These are phyloP conservation scores for Solanum pinnatisectum DNA, from an alignment of 257 asterid genomes.

Conservation along the genomic window DNA sequence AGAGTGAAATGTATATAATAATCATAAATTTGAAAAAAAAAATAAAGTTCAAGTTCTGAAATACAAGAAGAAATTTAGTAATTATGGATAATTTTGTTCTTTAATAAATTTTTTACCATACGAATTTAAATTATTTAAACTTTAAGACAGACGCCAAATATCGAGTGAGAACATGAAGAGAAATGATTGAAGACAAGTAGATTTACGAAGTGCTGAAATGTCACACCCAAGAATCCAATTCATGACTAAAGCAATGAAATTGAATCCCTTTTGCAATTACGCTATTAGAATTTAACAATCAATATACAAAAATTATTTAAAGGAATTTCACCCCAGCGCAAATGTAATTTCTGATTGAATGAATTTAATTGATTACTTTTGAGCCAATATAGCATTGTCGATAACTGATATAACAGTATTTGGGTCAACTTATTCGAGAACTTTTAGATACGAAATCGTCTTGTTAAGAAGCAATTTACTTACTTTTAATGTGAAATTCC, in stretches of 20 bases:
- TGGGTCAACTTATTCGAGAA: not conserved
- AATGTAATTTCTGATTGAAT: not conserved
- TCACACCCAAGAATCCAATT: not conserved
- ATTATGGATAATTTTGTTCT: not conserved
- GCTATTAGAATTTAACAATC: not conserved
- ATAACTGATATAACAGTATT: not conserved
- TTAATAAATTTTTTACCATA: fast-evolving
- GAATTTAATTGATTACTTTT: not conserved
- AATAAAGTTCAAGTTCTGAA: not conserved
- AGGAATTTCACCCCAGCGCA: not conserved
- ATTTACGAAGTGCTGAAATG: not conserved
- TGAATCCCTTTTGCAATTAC: not conserved
- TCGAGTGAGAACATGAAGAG: not conserved
- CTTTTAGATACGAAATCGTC: fast-evolving
- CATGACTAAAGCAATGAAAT: not conserved
- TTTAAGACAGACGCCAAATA: not conserved
- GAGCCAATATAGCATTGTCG: not conserved
- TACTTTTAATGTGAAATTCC: not conserved
- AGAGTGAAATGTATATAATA: not conserved
- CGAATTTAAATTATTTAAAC: not conserved
- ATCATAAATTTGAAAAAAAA: too few species aligned
- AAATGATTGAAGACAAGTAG: not conserved
- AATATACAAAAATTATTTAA: not conserved
- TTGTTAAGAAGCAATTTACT: not conserved
- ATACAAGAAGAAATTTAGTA: not conserved